Conservation (phyloP, 768 basidiomycete genomes). For the Tricholoma bakamatsutake region DNA sequence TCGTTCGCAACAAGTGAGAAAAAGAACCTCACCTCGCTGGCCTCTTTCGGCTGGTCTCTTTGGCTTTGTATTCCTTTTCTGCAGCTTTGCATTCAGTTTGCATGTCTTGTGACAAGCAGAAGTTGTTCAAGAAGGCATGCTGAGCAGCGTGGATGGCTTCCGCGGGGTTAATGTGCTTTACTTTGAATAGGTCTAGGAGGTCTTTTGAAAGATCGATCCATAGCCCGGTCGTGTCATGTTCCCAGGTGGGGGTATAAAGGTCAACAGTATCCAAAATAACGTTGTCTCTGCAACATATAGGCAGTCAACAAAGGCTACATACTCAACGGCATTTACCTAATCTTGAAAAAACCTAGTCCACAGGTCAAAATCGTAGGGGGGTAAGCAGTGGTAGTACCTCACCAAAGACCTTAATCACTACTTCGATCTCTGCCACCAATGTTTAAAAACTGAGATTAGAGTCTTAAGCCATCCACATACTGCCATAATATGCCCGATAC, state of each 20-base stretch:
- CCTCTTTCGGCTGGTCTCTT: slow-evolving; percentile 52
- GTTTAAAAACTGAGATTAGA: background rate
- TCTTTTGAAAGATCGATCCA: slow-evolving; percentile 72
- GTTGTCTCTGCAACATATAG: slow-evolving; percentile 36
- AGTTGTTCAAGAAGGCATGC: slow-evolving; percentile 79
- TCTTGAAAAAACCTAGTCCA: slow-evolving; percentile 68
- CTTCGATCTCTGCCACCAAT: slow-evolving; percentile 45
- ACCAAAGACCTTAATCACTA: slow-evolving; percentile 74
- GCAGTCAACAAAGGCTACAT: background rate
- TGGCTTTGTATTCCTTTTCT: slow-evolving; percentile 63
- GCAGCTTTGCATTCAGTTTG: slow-evolving; percentile 79
- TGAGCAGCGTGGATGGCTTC: slow-evolving; percentile 82
- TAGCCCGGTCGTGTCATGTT: slow-evolving; percentile 63
- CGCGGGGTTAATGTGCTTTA: slow-evolving; percentile 57
- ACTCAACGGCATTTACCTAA: slow-evolving; percentile 36
- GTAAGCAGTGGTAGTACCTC: slow-evolving; percentile 12
- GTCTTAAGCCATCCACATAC: slow-evolving; percentile 33
- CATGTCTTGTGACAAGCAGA: slow-evolving; percentile 61
- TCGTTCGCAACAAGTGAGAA: background rate
- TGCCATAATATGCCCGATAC: slow-evolving; percentile 63
- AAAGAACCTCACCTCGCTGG: slow-evolving; percentile 49
- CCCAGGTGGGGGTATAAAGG: slow-evolving; percentile 72
- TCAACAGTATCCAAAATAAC: slow-evolving; percentile 73
- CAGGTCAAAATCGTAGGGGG: background rate
- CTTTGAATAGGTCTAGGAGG: slow-evolving; percentile 46